phyloP scores from a whole-genome alignment of 1,139 yeast genomes.

The Ogataea hybrid region DNA sequence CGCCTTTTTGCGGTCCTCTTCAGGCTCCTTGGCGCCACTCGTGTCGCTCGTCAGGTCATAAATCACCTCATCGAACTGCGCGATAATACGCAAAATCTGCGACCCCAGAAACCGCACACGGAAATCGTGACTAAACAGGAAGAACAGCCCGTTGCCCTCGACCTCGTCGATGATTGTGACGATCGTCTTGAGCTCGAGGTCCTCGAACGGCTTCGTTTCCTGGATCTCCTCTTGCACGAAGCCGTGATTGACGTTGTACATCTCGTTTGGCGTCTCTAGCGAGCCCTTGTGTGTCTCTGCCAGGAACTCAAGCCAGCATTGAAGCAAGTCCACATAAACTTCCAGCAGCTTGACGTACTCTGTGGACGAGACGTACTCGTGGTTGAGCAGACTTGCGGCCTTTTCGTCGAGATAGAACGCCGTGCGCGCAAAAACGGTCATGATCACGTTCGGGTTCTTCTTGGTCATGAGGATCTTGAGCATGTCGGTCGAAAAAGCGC shows the following conservation, averaged over 20 bases:
- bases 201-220: constrained; percentile 42
- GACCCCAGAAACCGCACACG: constrained; percentile 72
- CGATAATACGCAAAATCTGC: constrained; percentile 69
- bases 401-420: constrained; percentile 81
- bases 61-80: constrained; percentile 81
- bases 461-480: constrained; percentile 64
- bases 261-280: constrained; percentile 29
- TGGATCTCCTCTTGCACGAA: constrained; percentile 34
- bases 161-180: constrained; percentile 88
- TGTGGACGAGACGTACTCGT: constrained; percentile 39
- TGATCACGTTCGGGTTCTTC: constrained; percentile 67
- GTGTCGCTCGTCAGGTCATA: constrained; percentile 46
- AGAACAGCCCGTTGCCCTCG: constrained; percentile 93
- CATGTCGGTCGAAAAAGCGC: constrained; percentile 62
- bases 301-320: constrained; percentile 76
- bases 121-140: constrained; percentile 85
- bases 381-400: constrained; percentile 53
- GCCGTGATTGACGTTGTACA: constrained; percentile 30
- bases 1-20: constrained; percentile 15
- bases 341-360: constrained; percentile 62
- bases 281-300: constrained; percentile 31
- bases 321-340: constrained; percentile 73
- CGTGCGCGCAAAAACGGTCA: constrained; percentile 73
- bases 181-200: constrained; percentile 72
- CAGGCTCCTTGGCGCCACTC: constrained; percentile 11